These are phyloP conservation scores for Corylus heterophylla DNA, from an alignment of 306 rosid species.

Conservation along the genomic window DNA sequence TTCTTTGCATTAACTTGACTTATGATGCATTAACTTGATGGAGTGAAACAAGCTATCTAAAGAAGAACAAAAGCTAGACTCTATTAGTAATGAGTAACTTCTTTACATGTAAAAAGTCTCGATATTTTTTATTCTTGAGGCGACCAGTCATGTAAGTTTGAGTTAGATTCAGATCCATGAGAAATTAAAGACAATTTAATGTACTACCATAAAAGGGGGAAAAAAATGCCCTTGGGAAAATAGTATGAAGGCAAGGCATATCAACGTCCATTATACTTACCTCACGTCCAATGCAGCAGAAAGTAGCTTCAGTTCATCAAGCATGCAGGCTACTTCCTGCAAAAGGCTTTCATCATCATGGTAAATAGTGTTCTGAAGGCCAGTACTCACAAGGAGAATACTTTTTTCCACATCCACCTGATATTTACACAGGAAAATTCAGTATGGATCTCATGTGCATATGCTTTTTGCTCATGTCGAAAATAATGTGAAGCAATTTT, in stretches of 20 bases:
- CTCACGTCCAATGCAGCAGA: slow-evolving; percentile 22
- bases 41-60: neutral
- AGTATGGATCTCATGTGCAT: neutral
- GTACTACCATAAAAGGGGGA: neutral
- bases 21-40: neutral
- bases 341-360: neutral
- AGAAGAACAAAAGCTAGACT: neutral
- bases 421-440: neutral
- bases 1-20: neutral
- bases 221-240: too few relatives aligned
- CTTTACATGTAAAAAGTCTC: neutral
- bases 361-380: neutral
- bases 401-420: slow-evolving; percentile 19
- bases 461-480: neutral
- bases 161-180: neutral
- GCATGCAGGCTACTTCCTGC: slow-evolving; percentile 12
- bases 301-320: slow-evolving; percentile 35
- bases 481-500: neutral
- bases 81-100: neutral
- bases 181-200: neutral
- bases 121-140: too few relatives aligned
- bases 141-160: too few relatives aligned
- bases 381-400: slow-evolving; percentile 5
- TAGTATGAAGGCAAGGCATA: neutral
- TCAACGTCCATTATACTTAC: slow-evolving; percentile 17